Base-by-base conservation (phyloP, 306 rosid species). In the Pterocarpus santalinus region DNA sequence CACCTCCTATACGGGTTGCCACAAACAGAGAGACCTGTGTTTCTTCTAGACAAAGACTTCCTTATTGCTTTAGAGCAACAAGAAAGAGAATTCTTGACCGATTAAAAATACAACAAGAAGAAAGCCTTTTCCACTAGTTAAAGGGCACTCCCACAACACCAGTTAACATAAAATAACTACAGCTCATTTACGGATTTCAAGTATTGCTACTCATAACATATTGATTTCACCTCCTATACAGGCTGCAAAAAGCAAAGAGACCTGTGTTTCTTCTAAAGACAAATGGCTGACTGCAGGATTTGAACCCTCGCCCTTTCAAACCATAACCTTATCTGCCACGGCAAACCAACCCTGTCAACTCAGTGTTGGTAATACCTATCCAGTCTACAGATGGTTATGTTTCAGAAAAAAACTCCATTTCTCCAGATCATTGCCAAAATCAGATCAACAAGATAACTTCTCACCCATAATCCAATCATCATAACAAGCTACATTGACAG, bases 171-270 rank as follows among this genome's bases (percentile, higher is more conserved):
- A 35, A 62, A 36, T 16, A 35, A 71, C 39, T 44, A 30, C 28
- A 51, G 17, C 28, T 41, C 60, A 80, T 80, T n/a, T 8, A 17
- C 5, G 44, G 69, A 65, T 44, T 64, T 73, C 28, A 44, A 65
- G 46, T 46, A 55, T 67, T 34, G 41, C 47, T 9, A 64, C 49
- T 38, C 41, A 52, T 14, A 51, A 63, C 60, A 73, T 61, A 46
- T 51, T 28, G 56, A 62, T 62, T 72, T 63, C 8, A 1, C 67
- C 39, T 53, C 7, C 39, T 10, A 62, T 14, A 10, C 32, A 11
- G 15, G 47, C n/a, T 36, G 11, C 39, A 6, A 53, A 32, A 41
- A 39, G 52, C 69, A 55, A 11, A 43, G 33, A 43, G 22, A 72
- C 39, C n/a, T 3, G 5, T 36, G 5, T 36, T 36, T 39, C 41